These are phyloP conservation scores for Larix kaempferi DNA, from an alignment of 75 land plant species.

Conservation along the genomic window DNA sequence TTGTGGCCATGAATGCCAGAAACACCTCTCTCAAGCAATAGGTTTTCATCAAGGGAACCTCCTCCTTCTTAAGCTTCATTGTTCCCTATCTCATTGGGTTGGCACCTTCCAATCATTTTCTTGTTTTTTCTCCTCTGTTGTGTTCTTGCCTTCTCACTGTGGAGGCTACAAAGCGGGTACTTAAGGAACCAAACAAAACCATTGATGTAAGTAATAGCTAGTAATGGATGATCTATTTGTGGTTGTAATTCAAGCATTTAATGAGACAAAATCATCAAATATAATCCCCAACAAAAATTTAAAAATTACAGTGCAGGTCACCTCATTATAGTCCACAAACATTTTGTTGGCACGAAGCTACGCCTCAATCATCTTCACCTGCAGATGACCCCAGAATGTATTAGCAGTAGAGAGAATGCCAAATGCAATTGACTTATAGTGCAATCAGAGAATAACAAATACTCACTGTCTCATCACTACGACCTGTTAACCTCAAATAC, in stretches of 20 bases:
- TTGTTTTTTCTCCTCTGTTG: too few species aligned
- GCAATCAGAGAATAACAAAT: slow-evolving; percentile 2
- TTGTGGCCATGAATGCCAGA: too few species aligned
- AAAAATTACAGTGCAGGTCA: slow-evolving; percentile 4
- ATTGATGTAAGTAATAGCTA: too few species aligned
- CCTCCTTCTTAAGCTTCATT: too few species aligned
- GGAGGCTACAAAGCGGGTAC: too few species aligned
- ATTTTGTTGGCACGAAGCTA: slow-evolving; percentile 84
- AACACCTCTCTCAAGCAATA: too few species aligned
- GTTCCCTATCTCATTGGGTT: too few species aligned
- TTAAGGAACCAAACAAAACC: too few species aligned
- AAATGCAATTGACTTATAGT: background rate
- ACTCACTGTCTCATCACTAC: slow-evolving; percentile 75
- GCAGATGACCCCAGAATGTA: slow-evolving; percentile 7
- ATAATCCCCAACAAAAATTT: background rate
- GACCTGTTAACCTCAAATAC: slow-evolving; percentile 79
- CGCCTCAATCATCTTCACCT: slow-evolving; percentile 85
- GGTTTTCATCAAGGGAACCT: too few species aligned
- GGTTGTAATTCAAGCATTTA: slow-evolving; percentile 46
- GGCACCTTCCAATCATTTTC: too few species aligned
- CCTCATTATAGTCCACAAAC: slow-evolving; percentile 87
- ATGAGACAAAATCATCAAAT: background rate
- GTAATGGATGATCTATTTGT: too few species aligned
- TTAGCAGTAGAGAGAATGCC: background rate
- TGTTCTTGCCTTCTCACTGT: too few species aligned